Evolutionary conservation across 2,329 filamentous ascomycete species (phyloP), one percentile per base, ranked within the genome.

Genomic region (Clarireedia hainanense): DNA sequence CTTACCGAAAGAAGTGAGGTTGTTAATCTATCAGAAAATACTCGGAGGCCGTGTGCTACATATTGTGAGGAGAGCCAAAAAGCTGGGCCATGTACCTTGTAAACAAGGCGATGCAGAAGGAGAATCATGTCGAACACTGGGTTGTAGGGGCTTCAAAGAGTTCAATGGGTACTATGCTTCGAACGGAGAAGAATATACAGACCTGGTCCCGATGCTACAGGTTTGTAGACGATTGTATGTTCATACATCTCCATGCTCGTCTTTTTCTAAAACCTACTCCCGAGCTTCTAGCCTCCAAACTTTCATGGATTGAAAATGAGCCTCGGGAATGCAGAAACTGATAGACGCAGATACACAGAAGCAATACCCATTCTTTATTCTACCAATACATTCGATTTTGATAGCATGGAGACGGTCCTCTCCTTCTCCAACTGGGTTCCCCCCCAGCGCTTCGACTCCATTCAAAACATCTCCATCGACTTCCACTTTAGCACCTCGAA

Each of bases 311-410:
- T 34, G 30, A 12, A 12, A 34, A 34, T 34, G 5, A 34, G 10
- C 6, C 17, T 23, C 20, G 27, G 2, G 37, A 48, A 15, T 34
- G 10, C 23, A 34, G 45, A 27, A 12, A 30, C 15, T 14, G 34
- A 47, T 10, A 17, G 14, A 36, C 46, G 20, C 40, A 66, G 64
- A 37, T 66, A 66, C 24, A 49, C 57, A 6, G 60, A 64, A 36
- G 61, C 62, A 47, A 58, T 64, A 14, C 17, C 55, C 14, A 50
- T 65, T 4, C 58, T 66, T n/a, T 66, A 66, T 48, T 56, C 52
- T 15, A 50, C 56, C 46, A 66, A 63, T 34, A 62, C 46, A 9
- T 65, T 66, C 47, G 60, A 66, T n/a, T 65, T 66, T 27, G 59
- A 63, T 15, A 57, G 57, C 45, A 57, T 64, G 45, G 63, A 64